These are phyloP conservation scores for Venturia oleaginea DNA, from an alignment of 2,329 filamentous ascomycete genomes.

Conservation along the genomic window DNA sequence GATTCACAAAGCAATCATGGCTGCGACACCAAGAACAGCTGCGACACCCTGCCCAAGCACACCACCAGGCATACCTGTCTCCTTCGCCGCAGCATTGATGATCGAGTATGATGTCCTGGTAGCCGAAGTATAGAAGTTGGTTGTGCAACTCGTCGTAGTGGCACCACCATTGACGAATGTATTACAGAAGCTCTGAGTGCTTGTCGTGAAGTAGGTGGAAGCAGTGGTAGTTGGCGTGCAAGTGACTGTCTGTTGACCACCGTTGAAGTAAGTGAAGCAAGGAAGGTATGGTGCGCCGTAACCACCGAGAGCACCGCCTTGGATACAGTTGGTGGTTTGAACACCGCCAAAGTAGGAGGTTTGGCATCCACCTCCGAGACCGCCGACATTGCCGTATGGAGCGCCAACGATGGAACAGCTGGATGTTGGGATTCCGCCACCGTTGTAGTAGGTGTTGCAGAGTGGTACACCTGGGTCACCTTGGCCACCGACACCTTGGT, in stretches of 20 bases:
- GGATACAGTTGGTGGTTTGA: neutral
- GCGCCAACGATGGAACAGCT: slow-evolving; percentile 5
- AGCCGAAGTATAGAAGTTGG: neutral
- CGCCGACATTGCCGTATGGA: neutral
- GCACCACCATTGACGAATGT: slow-evolving; percentile 10
- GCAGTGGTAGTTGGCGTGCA: neutral
- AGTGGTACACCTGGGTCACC: neutral
- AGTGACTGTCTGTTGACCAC: slow-evolving; percentile 2
- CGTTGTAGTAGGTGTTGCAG: slow-evolving; percentile 5
- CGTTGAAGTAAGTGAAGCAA: slow-evolving; percentile 9
- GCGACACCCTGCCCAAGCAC: slow-evolving; percentile 3
- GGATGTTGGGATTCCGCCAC: neutral
- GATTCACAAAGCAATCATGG: neutral
- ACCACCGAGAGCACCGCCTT: slow-evolving; percentile 8
- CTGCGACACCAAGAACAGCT: neutral
- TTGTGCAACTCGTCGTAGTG: slow-evolving; percentile 4
- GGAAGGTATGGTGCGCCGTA: slow-evolving; percentile 3
- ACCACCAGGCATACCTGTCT: slow-evolving; percentile 6
- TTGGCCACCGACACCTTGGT: neutral
- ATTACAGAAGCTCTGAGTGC: slow-evolving; percentile 2
- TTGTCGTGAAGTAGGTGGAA: slow-evolving; percentile 3
- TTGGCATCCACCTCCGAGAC: neutral
- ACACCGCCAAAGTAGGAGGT: slow-evolving; percentile 1
- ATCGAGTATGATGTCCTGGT: slow-evolving; percentile 3
- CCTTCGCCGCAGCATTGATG: slow-evolving; percentile 5